Conservation (phyloP, 306 rosid species). For the Trifolium fragiferum region DNA sequence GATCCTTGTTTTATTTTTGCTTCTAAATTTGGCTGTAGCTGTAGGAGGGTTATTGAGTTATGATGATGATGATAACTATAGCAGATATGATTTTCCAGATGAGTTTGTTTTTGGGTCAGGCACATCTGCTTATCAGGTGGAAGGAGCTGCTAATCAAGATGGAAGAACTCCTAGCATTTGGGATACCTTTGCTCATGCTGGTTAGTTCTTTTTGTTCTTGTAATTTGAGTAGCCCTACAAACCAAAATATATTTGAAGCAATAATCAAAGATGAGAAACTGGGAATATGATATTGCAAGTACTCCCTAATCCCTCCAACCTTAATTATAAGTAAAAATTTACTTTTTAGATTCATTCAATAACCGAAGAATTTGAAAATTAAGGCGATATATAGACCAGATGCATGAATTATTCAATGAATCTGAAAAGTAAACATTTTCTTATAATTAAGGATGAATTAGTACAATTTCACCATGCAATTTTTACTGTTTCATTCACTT, state of each 20-base stretch:
- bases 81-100: conserved; percentile 64
- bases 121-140: conserved; percentile 82
- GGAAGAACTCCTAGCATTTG: conserved; percentile 79
- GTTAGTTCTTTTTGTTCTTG: conserved; percentile 8
- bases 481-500: not conserved
- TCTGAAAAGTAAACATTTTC: too few species aligned
- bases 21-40: not conserved
- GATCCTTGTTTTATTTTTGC: not conserved
- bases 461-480: not conserved
- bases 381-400: too few species aligned
- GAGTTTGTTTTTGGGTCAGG: conserved; percentile 69
- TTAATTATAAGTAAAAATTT: too few species aligned
- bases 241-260: too few species aligned
- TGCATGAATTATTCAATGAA: too few species aligned
- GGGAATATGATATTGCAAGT: not conserved
- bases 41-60: not conserved
- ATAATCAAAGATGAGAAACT: not conserved
- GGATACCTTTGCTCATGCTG: conserved; percentile 67
- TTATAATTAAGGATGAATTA: too few species aligned
- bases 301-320: not conserved
- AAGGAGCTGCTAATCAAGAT: conserved; percentile 75
- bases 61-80: not conserved
- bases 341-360: too few species aligned
- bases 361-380: too few species aligned
- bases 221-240: too few species aligned